Conservation (phyloP, 2,329 filamentous ascomycete species). For the Colletotrichum sp. region DNA sequence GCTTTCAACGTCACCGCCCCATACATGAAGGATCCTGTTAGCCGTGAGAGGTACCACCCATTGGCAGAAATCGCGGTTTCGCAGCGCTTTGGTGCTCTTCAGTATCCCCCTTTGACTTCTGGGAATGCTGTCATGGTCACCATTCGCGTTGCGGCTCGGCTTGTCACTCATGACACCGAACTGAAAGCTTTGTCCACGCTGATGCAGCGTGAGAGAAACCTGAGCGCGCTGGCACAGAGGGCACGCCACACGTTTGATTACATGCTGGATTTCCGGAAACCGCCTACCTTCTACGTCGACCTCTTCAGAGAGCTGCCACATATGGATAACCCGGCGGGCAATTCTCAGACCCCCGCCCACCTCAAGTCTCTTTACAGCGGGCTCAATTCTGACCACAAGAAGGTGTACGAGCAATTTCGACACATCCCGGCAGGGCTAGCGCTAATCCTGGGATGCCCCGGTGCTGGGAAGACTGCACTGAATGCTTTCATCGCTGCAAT, state of each 20-base stretch:
- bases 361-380: neutral
- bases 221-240: neutral
- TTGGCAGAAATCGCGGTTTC: neutral
- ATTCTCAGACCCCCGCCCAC: neutral
- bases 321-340: neutral
- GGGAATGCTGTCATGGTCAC: neutral
- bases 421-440: constrained; percentile 46
- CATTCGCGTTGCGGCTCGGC: neutral
- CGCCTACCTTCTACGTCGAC: neutral
- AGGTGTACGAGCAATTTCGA: constrained; percentile 37
- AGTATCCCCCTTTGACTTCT: neutral
- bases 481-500: constrained; percentile 45
- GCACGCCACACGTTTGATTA: neutral
- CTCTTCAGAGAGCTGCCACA: constrained; percentile 12
- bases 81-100: neutral
- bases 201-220: neutral
- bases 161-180: constrained; percentile 10
- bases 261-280: constrained; percentile 7
- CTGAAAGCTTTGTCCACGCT: neutral
- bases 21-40: constrained; percentile 1
- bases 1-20: constrained; percentile 7
- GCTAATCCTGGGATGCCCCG: constrained; percentile 51
- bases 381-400: constrained; percentile 42
- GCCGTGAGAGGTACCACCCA: neutral
- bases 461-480: constrained; percentile 53